phyloP scores from a whole-genome alignment of 306 rosid species.

The Vigna unguiculata region DNA sequence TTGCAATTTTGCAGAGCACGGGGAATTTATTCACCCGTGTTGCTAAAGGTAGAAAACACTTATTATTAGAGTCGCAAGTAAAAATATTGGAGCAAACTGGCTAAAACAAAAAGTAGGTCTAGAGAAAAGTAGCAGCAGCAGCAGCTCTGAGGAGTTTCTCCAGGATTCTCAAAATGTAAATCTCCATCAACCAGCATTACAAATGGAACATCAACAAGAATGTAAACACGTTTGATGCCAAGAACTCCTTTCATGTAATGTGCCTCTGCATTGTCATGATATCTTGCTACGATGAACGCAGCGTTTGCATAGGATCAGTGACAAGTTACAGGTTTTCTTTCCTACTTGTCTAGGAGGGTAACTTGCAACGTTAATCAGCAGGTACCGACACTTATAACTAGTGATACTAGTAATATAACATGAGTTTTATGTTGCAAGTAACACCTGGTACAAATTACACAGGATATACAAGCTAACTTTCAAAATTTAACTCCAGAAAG shows the following conservation, averaged over 20 bases:
- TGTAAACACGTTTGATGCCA: constrained; percentile 27
- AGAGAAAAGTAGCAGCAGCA: neutral
- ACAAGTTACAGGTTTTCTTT: constrained; percentile 9
- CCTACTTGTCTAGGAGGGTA: neutral
- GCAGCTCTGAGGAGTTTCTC: neutral
- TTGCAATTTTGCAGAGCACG: constrained; percentile 26
- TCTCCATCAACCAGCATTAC: constrained; percentile 5
- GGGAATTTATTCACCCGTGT: constrained; percentile 10
- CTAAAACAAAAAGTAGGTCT: neutral
- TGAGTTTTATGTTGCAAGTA: constrained; percentile 30
- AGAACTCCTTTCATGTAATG: constrained; percentile 32
- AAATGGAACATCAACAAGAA: constrained; percentile 37
- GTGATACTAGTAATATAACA: constrained; percentile 29
- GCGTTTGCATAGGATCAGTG: neutral
- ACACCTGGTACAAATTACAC: constrained; percentile 17
- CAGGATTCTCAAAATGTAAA: constrained; percentile 28
- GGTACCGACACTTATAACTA: neutral
- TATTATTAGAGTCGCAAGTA: neutral
- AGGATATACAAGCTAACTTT: constrained; percentile 15
- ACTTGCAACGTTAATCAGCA: constrained; percentile 27
- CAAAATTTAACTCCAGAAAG: constrained; percentile 11
- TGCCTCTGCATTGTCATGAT: constrained; percentile 43
- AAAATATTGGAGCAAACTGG: constrained; percentile 24
- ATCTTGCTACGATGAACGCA: neutral
- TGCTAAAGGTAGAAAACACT: constrained; percentile 34